Conservation (phyloP, 129 eudicot species). For the Helianthus tuberosus region DNA sequence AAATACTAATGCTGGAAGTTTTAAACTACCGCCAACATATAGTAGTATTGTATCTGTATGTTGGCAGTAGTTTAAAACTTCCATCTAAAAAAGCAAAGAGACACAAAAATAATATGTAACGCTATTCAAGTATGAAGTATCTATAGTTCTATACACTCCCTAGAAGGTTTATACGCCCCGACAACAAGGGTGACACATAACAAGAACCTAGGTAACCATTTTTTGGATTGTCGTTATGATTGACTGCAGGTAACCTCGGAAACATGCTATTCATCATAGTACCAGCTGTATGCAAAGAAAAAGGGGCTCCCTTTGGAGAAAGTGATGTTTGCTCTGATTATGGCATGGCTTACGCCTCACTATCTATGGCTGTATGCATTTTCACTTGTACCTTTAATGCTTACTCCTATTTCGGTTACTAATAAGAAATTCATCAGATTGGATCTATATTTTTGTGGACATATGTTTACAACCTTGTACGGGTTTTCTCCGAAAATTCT, state of each 20-base stretch:
- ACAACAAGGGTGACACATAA: no score
- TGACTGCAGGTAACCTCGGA: slow-evolving; percentile 84
- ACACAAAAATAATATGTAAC: no score
- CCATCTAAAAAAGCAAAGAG: no score
- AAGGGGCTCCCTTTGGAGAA: slow-evolving; percentile 79
- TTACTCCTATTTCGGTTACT: background rate
- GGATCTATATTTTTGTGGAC: slow-evolving; percentile 82
- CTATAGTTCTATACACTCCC: no score
- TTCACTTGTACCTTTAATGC: background rate
- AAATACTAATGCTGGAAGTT: no score
- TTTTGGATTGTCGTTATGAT: background rate
- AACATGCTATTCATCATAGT: slow-evolving; percentile 73
- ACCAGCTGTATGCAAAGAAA: slow-evolving; percentile 93
- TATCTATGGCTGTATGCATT: slow-evolving; percentile 83
- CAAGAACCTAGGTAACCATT: no score
- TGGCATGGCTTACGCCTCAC: slow-evolving; percentile 83
- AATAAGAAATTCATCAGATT: slow-evolving; percentile 41
- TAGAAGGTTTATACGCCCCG: no score
- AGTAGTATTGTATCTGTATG: no score
- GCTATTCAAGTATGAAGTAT: no score
- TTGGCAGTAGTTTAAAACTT: no score
- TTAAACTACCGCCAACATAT: no score
- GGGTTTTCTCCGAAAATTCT: slow-evolving; percentile 56
- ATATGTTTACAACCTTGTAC: slow-evolving; percentile 75
- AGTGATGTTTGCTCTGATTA: slow-evolving; percentile 54